Base-by-base conservation (phyloP, 768 basidiomycete species). In the Ramaria sp. region DNA sequence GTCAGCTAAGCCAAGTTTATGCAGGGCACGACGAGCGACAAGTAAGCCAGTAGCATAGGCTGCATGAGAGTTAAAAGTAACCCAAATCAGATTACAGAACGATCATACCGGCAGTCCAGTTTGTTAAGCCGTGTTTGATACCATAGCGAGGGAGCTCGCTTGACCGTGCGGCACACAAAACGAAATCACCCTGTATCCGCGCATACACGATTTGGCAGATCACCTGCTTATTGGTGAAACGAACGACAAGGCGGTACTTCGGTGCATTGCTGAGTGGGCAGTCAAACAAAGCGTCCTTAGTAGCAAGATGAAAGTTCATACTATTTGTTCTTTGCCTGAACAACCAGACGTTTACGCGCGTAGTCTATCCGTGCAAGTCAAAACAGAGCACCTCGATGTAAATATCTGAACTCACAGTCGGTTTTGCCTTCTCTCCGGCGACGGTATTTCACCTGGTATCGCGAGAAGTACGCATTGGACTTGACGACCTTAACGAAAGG, bases 291-390 rank as follows among this genome's bases (percentile, higher is more conserved):
- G 2, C 31, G 7, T 31, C 11, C 9, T 49, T 4, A 49, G 22
- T 17, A 57, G 4, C 3, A 13, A 33, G 7, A 17, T 34, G 37
- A 45, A 17, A 57, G 27, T 4, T 72, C 83, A 34, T 69, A 88
- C 86, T 96, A 98, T 79, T 98, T 98, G 84, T 97, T 98, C 82
- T 99, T 99, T 59, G 96, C 93, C 80, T 99, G 96, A 59, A 90
- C 84, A 63, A 98, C 84, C 55, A 99, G 82, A 63, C 94, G 86
- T 78, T 97, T 96, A 64, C 96, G 90, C 62, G 96, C 96, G 66
- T 98, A 97, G 81, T 98, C 90, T 92, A 58, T 10, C 30, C 7
- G 46, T 45, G 42, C 41, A 31, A 2, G 46, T 64, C 51, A 64
- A 57, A 37, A 58, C 38, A 22, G 33, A 10, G 17, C 7, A 37